Percentiles rank a stretch among this genome's conserved stretches.
These are phyloP conservation scores for Hansenula lynferdii DNA, from an alignment of 1,139 yeast species.

Conservation along the genomic window DNA sequence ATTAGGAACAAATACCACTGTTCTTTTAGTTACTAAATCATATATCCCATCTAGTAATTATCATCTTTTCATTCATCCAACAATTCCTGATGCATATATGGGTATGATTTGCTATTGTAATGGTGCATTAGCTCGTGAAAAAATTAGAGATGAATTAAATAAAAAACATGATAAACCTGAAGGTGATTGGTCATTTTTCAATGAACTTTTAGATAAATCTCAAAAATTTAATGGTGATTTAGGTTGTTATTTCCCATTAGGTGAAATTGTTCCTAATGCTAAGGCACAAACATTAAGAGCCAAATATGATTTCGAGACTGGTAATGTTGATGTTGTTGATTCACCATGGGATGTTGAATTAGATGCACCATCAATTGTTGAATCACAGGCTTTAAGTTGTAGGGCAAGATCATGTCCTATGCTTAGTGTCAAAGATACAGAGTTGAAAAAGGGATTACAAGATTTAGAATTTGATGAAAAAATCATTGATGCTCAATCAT, in stretches of 20 bases:
- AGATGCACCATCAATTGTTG: slow-evolving; percentile 76
- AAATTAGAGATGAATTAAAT: slow-evolving; percentile 61
- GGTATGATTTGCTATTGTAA: slow-evolving; percentile 95
- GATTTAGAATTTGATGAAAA: slow-evolving; percentile 28
- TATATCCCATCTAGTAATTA: slow-evolving; percentile 78
- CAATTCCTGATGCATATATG: slow-evolving; percentile 73
- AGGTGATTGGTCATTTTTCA: slow-evolving; percentile 61
- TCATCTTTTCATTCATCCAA: slow-evolving; percentile 85
- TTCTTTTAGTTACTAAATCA: slow-evolving; percentile 70
- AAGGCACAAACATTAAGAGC: slow-evolving; percentile 53
- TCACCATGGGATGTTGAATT: slow-evolving; percentile 37
- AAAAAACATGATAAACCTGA: slow-evolving; percentile 30
- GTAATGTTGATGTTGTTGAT: slow-evolving; percentile 25
- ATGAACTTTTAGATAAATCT: slow-evolving; percentile 35
- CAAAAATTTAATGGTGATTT: slow-evolving; percentile 37
- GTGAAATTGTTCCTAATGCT: slow-evolving; percentile 86
- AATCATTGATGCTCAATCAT: slow-evolving; percentile 19
- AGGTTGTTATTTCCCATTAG: slow-evolving; percentile 82
- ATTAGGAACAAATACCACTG: slow-evolving; percentile 88
- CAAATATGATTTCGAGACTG: slow-evolving; percentile 28
- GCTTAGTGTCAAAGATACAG: slow-evolving; percentile 29
- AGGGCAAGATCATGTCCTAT: slow-evolving; percentile 77
- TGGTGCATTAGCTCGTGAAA: slow-evolving; percentile 84
- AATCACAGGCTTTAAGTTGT: slow-evolving; percentile 83
- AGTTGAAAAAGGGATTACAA: not conserved